Evolutionary conservation across 306 rosid species (phyloP).

Genomic region (Corylus heterophylla): DNA sequence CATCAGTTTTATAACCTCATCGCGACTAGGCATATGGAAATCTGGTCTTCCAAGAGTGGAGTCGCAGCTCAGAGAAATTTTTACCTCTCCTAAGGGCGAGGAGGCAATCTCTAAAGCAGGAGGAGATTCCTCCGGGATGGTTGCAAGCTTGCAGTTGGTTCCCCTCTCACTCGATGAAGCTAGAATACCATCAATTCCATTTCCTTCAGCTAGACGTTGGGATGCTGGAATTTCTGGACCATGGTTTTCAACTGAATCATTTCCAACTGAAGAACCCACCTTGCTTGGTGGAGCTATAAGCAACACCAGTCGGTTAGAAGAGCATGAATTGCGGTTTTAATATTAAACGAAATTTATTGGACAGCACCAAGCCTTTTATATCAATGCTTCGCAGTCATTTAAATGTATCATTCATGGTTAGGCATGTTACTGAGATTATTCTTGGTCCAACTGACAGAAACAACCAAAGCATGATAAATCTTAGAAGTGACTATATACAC

Average conservation of each 20-base stretch:
- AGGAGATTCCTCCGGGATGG: slow-evolving; percentile 32
- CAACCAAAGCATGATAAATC: not conserved
- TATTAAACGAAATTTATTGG: not conserved
- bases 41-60: slow-evolving; percentile 48
- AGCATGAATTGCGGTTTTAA: not conserved
- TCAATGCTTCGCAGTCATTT: not conserved
- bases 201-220: slow-evolving; percentile 31
- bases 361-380: not conserved
- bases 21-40: slow-evolving; percentile 55
- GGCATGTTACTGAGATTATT: not conserved
- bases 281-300: slow-evolving; percentile 47
- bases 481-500: not conserved
- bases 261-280: slow-evolving; percentile 31
- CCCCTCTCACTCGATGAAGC: slow-evolving; percentile 41
- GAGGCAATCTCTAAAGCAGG: slow-evolving; percentile 55
- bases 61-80: slow-evolving; percentile 59
- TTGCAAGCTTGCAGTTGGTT: slow-evolving; percentile 30
- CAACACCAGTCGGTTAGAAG: slow-evolving; percentile 26
- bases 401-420: not conserved
- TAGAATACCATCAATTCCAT: slow-evolving; percentile 30
- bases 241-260: slow-evolving; percentile 35
- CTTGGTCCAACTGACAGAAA: not conserved
- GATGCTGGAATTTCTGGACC: slow-evolving; percentile 38
- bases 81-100: slow-evolving; percentile 73
- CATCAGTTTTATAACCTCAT: slow-evolving; percentile 55